Evolutionary conservation across 1,284 basidiomycete species (phyloP).

Genomic region (Microbotryum lychnidis-dioicae): DNA sequence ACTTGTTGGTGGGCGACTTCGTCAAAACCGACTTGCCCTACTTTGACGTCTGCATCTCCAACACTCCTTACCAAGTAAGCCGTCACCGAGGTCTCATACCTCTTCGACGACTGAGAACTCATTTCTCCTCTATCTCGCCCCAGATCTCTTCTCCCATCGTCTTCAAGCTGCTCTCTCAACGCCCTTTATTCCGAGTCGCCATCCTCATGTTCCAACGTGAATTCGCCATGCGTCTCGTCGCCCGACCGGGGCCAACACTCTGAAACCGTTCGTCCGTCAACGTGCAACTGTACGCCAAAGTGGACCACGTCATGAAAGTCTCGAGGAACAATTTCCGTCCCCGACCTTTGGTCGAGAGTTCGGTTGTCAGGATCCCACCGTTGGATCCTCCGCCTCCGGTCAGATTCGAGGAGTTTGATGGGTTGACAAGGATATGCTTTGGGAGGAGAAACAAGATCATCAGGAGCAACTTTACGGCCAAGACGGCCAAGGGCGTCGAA

Average conservation of each 20-base stretch:
- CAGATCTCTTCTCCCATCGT: conserved; percentile 92
- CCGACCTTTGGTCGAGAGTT: conserved; percentile 87
- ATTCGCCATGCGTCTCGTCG: conserved; percentile 87
- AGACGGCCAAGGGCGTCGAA: conserved; percentile 83
- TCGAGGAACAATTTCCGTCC: conserved; percentile 94
- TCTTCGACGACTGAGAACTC: neutral
- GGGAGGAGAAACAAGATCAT: conserved; percentile 83
- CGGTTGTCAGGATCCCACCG: conserved; percentile 83
- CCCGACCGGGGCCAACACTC: conserved; percentile 69
- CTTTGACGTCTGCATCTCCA: conserved; percentile 98
- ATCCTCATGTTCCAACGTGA: conserved; percentile 99
- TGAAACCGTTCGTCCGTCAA: conserved; percentile 96
- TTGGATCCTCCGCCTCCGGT: conserved; percentile 91
- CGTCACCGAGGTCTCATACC: neutral
- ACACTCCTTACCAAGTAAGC: conserved; percentile 84
- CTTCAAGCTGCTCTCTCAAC: conserved; percentile 92
- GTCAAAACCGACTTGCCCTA: conserved; percentile 94
- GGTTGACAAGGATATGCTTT: conserved; percentile 82
- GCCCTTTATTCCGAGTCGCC: conserved; percentile 84
- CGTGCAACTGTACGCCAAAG: conserved; percentile 90
- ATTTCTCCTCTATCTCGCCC: neutral
- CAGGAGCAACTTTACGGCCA: conserved; percentile 78
- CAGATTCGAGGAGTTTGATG: conserved; percentile 96
- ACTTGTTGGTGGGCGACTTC: conserved; percentile 93
- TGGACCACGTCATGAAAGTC: conserved; percentile 95